Evolutionary conservation across 2,329 filamentous ascomycete genomes (phyloP).

Genomic region (Fusarium concolor): DNA sequence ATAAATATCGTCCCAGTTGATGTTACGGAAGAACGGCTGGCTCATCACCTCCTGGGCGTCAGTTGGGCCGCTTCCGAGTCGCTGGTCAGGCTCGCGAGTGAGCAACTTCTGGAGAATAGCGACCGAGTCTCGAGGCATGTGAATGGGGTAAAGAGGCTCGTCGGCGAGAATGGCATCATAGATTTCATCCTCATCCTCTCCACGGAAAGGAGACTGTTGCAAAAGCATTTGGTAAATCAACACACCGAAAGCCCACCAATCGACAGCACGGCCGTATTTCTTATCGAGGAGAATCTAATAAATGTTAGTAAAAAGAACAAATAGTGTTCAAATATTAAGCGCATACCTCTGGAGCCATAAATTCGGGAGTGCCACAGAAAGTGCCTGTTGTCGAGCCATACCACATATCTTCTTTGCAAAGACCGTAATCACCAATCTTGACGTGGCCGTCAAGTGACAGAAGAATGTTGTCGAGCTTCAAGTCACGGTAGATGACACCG

Average conservation of each 20-base stretch:
- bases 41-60: constrained; percentile 99
- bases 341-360: constrained; percentile 95
- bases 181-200: constrained; percentile 98
- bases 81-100: constrained; percentile 92
- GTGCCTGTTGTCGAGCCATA: constrained; percentile 96
- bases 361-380: constrained; percentile 99
- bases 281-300: constrained; percentile 92
- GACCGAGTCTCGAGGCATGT: constrained; percentile 98
- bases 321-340: background rate
- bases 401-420: constrained; percentile 99
- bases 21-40: constrained; percentile 96
- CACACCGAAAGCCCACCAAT: constrained; percentile 99
- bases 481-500: constrained; percentile 96
- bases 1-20: constrained; percentile 99
- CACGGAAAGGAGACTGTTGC: constrained; percentile 97
- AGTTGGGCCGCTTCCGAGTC: constrained; percentile 92
- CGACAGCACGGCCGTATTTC: constrained; percentile 96
- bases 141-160: constrained; percentile 96
- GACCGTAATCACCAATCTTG: constrained; percentile 98
- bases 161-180: constrained; percentile 98
- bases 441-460: constrained; percentile 96
- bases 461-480: constrained; percentile 94
- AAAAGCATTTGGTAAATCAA: constrained; percentile 99
- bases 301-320: constrained; percentile 47
- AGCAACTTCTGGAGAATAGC: constrained; percentile 98